These are phyloP conservation scores for Beta macrorhiza DNA, from an alignment of 179 eudicot genomes.

Conservation along the genomic window DNA sequence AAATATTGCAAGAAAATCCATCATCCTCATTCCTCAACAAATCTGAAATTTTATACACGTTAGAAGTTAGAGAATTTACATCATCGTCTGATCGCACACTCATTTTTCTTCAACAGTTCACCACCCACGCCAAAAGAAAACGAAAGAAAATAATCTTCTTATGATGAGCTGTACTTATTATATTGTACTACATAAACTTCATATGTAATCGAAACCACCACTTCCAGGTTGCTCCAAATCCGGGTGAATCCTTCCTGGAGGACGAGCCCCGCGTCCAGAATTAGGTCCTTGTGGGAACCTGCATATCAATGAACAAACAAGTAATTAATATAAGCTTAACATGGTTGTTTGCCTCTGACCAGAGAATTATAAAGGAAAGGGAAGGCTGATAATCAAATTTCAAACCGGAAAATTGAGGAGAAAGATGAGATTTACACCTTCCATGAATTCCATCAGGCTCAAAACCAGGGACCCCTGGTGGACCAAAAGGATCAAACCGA, in stretches of 20 bases:
- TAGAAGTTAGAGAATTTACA: constrained; percentile 13
- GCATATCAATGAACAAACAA: not conserved
- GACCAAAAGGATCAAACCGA: constrained; percentile 92
- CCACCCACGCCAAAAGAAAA: no score
- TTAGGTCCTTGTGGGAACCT: constrained; percentile 62
- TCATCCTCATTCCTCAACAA: not conserved
- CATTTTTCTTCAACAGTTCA: no score
- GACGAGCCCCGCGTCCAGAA: constrained; percentile 37
- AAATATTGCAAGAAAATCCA: not conserved
- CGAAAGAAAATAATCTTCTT: not conserved
- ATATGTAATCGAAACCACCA: constrained; percentile 43
- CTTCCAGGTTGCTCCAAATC: constrained; percentile 69
- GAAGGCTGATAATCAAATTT: not conserved
- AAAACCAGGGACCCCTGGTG: constrained; percentile 89
- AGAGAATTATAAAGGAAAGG: not conserved
- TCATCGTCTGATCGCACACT: not conserved
- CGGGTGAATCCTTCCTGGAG: constrained; percentile 52
- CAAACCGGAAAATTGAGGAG: not conserved
- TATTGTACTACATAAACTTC: not conserved
- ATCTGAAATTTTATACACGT: not conserved
- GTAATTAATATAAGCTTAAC: not conserved
- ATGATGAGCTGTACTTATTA: no score
- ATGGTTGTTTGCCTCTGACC: not conserved
- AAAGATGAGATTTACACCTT: constrained; percentile 44
- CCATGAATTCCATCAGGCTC: constrained; percentile 61